A percentile compares a stretch with the other conserved stretches of the same genome.
Conservation (phyloP, 2,329 filamentous ascomycete genomes). For the Hypoxylon sp. region DNA sequence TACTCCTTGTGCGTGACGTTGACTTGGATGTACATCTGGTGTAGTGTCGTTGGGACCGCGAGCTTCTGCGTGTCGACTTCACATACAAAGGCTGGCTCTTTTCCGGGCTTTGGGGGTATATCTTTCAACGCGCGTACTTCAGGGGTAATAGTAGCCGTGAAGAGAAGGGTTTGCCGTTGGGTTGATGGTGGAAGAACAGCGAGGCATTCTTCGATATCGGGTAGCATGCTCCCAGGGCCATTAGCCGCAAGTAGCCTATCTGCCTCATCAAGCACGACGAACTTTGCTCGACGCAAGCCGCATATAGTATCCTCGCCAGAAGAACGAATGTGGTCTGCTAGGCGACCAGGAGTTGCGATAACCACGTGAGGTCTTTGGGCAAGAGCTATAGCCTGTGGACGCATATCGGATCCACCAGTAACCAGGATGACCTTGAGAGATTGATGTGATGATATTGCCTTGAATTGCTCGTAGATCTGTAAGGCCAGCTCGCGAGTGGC, state of each 20-base stretch:
- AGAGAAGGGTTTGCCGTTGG: conserved; percentile 91
- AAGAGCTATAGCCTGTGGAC: conserved; percentile 87
- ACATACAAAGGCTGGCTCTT: conserved; percentile 87
- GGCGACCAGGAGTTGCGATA: conserved; percentile 91
- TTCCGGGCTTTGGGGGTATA: conserved; percentile 77
- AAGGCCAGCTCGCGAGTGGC: conserved; percentile 93
- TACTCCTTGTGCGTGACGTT: conserved; percentile 95
- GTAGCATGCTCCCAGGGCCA: conserved; percentile 88
- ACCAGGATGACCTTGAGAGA: conserved; percentile 90
- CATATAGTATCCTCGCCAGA: conserved; percentile 93
- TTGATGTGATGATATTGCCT: conserved; percentile 90
- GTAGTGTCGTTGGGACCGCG: conserved; percentile 84
- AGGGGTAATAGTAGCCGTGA: conserved; percentile 94
- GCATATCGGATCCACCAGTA: conserved; percentile 94
- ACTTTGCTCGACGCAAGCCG: conserved; percentile 82
- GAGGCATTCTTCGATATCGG: conserved; percentile 91
- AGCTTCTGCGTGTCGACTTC: conserved; percentile 84
- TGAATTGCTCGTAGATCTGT: conserved; percentile 97
- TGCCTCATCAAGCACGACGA: conserved; percentile 95
- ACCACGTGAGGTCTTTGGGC: conserved; percentile 88
- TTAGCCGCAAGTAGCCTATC: conserved; percentile 85
- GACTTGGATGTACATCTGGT: conserved; percentile 88
- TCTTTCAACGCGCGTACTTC: conserved; percentile 91
- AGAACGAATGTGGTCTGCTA: conserved; percentile 93
- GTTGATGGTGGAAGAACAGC: conserved; percentile 82